Evolutionary conservation across 441 rosid genomes (phyloP).

Genomic region (Kokia cookei): DNA sequence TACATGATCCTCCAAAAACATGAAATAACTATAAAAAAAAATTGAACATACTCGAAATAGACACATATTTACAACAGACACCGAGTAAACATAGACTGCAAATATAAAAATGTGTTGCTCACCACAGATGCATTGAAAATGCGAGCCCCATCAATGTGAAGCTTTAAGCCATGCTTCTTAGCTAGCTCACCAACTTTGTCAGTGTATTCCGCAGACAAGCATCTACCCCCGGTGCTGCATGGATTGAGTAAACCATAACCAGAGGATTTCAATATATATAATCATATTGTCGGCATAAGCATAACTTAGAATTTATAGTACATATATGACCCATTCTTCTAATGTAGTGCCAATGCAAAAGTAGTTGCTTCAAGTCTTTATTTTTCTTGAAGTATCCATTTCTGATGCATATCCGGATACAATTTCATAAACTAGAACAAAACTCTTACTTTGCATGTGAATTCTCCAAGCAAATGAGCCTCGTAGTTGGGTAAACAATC

Average conservation of each 20-base stretch:
- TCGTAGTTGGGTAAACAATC: conserved; percentile 72
- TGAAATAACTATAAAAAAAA: background rate
- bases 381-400: too few relatives aligned
- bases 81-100: background rate
- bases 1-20: background rate
- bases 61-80: background rate
- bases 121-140: conserved; percentile 87
- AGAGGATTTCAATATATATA: background rate
- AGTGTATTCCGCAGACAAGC: conserved; percentile 63
- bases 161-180: conserved; percentile 76
- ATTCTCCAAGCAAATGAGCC: conserved; percentile 92
- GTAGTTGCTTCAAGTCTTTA: too few relatives aligned
- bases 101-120: background rate
- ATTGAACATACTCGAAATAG: background rate
- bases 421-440: background rate
- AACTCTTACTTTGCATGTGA: conserved; percentile 79
- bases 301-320: too few relatives aligned
- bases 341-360: too few relatives aligned
- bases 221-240: conserved; percentile 86
- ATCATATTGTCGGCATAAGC: too few relatives aligned
- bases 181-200: conserved; percentile 81
- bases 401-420: background rate
- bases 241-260: conserved; percentile 4
- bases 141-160: conserved; percentile 95
- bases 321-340: too few relatives aligned